Base-by-base conservation (phyloP, 805 yeast genomes). In the Sungouiozyma ichnusensis region DNA sequence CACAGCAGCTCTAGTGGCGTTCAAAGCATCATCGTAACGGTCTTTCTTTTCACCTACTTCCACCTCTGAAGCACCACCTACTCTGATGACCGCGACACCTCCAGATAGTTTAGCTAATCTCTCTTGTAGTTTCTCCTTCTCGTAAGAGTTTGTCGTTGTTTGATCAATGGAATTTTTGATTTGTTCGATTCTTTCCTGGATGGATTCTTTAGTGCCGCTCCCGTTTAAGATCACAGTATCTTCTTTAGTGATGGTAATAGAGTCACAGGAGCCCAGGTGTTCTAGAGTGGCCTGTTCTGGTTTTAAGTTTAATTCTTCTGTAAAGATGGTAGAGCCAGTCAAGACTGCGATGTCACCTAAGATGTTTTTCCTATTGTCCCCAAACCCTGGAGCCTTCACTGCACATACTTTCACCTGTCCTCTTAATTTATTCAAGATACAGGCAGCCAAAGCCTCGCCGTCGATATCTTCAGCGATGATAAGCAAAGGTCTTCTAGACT, bases 41-140 rank as follows among this genome's bases (percentile, higher is more conserved):
- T 92, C 98, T 74, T 92, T 92, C 92, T 92, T 92, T 75, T 92
- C 98, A 61, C 97, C 94, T 52, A 92, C 98, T 71, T 92, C 97
- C 52, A 92, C 84, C 71, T 92, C 97, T 17, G 95, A 83, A 37
- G 95, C 66, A 54, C 98, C 98, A 65, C 98, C 98, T 48, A 90
- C 97, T 73, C 84, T 85, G 60, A 92, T 75, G 50, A 92, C 97
- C 43, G 98, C 98, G 62, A 92, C 97, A 77, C 97, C 97, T 46
- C 96, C 96, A 38, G 94, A 82, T 52, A 92, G 75, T 72, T 90
- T 92, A 57, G 98, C 97, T 51, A 92, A 74, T 71, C 98, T 82
- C 73, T 90, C 97, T 71, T 86, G 96, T 60, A 90, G 75, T 72
- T 92, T 92, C 73, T 92, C 97, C 70, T 75, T 79, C 75, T 92